Evolutionary conservation across 352 stramenopile genomes (phyloP).

Genomic region (Globisporangium cystogenes): DNA sequence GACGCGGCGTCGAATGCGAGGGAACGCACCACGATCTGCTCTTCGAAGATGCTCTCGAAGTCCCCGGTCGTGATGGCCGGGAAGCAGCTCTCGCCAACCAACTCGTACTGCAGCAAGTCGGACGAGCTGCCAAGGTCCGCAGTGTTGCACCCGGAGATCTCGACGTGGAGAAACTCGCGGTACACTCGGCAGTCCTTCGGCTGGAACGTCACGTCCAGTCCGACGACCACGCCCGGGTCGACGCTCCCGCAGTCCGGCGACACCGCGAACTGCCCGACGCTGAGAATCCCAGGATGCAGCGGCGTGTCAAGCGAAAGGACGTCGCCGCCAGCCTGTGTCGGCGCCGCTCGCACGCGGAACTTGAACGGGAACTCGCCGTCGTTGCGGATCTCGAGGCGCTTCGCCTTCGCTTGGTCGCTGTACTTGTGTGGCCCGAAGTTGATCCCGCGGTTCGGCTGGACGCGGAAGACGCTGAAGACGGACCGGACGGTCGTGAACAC

Average conservation of each 20-base stretch:
- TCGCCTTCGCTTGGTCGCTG: constrained; percentile 68
- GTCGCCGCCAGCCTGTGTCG: constrained; percentile 2
- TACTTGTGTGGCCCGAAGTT: constrained; percentile 93
- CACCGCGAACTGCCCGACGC: constrained; percentile 77
- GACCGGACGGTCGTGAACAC: constrained; percentile 68
- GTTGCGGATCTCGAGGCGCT: constrained; percentile 89
- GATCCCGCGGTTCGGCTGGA: constrained; percentile 88
- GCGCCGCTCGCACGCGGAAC: constrained; percentile 47
- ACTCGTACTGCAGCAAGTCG: constrained; percentile 70
- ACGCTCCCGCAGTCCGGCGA: constrained; percentile 70
- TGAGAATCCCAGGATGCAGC: constrained; percentile 30
- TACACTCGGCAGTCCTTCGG: constrained; percentile 72
- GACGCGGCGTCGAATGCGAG: constrained; percentile 35
- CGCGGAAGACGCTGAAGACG: constrained; percentile 82
- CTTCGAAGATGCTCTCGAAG: constrained; percentile 92
- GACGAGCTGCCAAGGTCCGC: constrained; percentile 18
- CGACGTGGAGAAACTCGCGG: constrained; percentile 56
- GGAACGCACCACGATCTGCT: constrained; percentile 89
- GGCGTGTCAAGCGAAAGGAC: constrained; percentile 33
- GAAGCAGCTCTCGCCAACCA: constrained; percentile 91
- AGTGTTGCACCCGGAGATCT: constrained; percentile 73
- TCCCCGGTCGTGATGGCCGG: constrained; percentile 88
- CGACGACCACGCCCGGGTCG: constrained; percentile 73
- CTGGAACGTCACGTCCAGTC: constrained; percentile 78
- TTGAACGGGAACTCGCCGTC: constrained; percentile 92